phyloP scores from a whole-genome alignment of 306 rosid species.

The Inga leiocalycina region DNA sequence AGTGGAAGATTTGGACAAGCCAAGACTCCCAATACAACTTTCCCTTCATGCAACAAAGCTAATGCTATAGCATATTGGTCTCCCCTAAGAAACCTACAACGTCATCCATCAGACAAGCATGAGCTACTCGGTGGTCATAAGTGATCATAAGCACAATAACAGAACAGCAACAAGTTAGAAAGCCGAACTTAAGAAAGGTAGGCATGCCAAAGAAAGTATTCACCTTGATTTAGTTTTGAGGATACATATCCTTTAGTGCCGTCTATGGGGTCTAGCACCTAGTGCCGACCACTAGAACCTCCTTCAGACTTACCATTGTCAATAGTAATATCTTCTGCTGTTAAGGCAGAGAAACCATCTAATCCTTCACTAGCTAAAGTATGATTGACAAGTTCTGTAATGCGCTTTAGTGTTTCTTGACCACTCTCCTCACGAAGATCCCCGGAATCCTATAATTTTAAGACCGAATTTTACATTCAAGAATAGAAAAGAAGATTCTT shows the following conservation, averaged over 20 bases:
- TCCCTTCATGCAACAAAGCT: constrained; percentile 83
- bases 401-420: constrained; percentile 74
- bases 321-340: constrained; percentile 73
- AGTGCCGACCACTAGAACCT: constrained; percentile 82
- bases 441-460: constrained; percentile 79
- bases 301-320: constrained; percentile 93
- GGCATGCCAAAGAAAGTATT: constrained; percentile 18
- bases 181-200: constrained; percentile 8
- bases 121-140: constrained; percentile 27
- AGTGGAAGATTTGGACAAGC: constrained; percentile 96
- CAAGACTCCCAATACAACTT: constrained; percentile 86
- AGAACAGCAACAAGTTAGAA: not conserved
- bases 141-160: constrained; percentile 8
- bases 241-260: constrained; percentile 89
- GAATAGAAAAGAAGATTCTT: constrained; percentile 31
- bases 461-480: constrained; percentile 38
- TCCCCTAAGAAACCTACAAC: constrained; percentile 83
- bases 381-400: constrained; percentile 76
- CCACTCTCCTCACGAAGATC: constrained; percentile 82
- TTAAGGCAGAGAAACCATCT: constrained; percentile 48
- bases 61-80: constrained; percentile 93
- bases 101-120: constrained; percentile 30
- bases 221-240: not conserved
- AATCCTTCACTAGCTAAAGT: constrained; percentile 68
- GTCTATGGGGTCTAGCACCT: constrained; percentile 98